These are phyloP conservation scores for Kurtzmaniella quercitrusa DNA, from an alignment of 1,139 yeast genomes.

Conservation along the genomic window DNA sequence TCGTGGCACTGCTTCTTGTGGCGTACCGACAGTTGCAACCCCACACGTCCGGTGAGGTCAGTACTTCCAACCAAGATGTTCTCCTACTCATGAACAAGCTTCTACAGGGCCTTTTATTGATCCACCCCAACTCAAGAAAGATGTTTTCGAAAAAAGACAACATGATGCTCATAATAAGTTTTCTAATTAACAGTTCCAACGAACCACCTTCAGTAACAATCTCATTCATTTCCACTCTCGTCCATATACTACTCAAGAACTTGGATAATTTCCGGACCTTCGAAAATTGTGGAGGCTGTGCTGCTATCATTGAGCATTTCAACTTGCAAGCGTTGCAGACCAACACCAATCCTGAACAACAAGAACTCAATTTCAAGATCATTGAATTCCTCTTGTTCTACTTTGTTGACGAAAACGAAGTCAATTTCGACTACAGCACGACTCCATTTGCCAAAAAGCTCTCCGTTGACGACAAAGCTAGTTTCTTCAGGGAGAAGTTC, in stretches of 20 bases:
- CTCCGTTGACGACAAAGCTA: slow-evolving; percentile 50
- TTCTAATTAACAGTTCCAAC: slow-evolving; percentile 15
- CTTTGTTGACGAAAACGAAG: slow-evolving; percentile 57
- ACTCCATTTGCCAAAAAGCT: slow-evolving; percentile 25
- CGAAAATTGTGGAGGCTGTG: slow-evolving; percentile 58
- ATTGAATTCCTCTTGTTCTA: slow-evolving; percentile 72
- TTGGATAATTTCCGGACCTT: slow-evolving; percentile 55
- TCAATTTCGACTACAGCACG: slow-evolving; percentile 13
- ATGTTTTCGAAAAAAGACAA: slow-evolving; percentile 34
- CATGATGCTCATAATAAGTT: slow-evolving; percentile 28
- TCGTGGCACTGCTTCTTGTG: slow-evolving; percentile 34
- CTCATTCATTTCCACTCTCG: slow-evolving; percentile 48
- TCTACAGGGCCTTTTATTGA: slow-evolving; percentile 57
- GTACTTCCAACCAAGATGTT: slow-evolving; percentile 2
- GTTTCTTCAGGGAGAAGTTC: slow-evolving; percentile 43
- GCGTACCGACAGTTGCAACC: slow-evolving; percentile 17
- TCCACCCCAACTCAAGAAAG: slow-evolving; percentile 55
- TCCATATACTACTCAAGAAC: slow-evolving; percentile 57
- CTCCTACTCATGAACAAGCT: slow-evolving; percentile 32
- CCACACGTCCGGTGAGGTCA: no score
- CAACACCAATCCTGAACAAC: slow-evolving; percentile 23
- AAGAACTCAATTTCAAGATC: slow-evolving; percentile 52
- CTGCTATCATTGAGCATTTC: slow-evolving; percentile 42
- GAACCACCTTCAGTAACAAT: neutral
- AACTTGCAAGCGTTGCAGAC: slow-evolving; percentile 12